Conservation (phyloP, 2,329 filamentous ascomycete species). For the Geoglossum cookeanum region DNA sequence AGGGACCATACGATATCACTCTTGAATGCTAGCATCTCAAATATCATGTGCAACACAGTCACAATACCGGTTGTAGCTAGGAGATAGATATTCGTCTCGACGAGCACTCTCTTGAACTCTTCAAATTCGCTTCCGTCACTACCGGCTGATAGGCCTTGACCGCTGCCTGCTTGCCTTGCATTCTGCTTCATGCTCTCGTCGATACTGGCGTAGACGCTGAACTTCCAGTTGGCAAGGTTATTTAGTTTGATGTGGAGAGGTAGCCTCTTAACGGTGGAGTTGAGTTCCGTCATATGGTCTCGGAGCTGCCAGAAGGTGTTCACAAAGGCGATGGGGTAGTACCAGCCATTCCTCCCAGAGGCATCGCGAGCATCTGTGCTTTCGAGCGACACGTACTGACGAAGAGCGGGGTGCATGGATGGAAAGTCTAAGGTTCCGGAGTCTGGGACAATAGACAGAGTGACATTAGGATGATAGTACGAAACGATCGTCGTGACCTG, state of each 20-base stretch:
- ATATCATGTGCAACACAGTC: slow-evolving; percentile 77
- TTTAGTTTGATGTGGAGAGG: slow-evolving; percentile 34
- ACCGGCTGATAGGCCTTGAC: slow-evolving; percentile 46
- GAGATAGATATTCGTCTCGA: slow-evolving; percentile 87
- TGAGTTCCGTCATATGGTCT: slow-evolving; percentile 77
- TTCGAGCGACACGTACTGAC: slow-evolving; percentile 65
- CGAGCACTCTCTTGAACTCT: slow-evolving; percentile 86
- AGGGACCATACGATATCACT: slow-evolving; percentile 53
- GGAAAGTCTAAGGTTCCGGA: slow-evolving; percentile 49
- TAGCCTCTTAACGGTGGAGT: slow-evolving; percentile 67
- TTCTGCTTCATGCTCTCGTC: slow-evolving; percentile 77
- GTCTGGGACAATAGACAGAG: slow-evolving; percentile 69
- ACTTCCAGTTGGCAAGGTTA: slow-evolving; percentile 51
- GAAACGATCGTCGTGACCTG: slow-evolving; percentile 41
- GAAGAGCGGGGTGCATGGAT: slow-evolving; percentile 50
- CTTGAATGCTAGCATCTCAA: slow-evolving; percentile 92
- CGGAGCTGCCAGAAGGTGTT: slow-evolving; percentile 97
- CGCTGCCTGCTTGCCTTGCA: slow-evolving; percentile 57
- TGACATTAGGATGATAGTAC: slow-evolving; percentile 92
- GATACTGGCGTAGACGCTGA: slow-evolving; percentile 63
- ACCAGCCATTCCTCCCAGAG: slow-evolving; percentile 80
- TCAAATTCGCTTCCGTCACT: slow-evolving; percentile 90
- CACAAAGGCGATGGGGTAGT: slow-evolving; percentile 72
- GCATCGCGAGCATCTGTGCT: slow-evolving; percentile 62
- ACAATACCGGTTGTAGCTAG: slow-evolving; percentile 70